Percentiles rank a stretch among this genome's conserved stretches.
Evolutionary conservation across 2,329 filamentous ascomycete species (phyloP).

Genomic region (Trichoderma arundinaceum): DNA sequence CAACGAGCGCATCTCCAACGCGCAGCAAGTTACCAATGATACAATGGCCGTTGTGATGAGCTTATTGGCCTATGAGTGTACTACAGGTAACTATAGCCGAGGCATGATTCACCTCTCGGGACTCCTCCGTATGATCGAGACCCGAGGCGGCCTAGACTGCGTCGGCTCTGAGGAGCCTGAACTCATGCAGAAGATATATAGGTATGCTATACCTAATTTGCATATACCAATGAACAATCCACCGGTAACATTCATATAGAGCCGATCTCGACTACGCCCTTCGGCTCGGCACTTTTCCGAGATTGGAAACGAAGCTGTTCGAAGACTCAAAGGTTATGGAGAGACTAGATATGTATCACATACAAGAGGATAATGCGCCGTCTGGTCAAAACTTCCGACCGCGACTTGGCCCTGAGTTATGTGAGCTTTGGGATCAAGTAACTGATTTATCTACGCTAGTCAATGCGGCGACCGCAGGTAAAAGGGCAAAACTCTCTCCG

Average conservation of each 20-base stretch:
- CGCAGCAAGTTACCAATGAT: background rate
- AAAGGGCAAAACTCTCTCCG: background rate
- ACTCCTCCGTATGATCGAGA: slow-evolving; percentile 11
- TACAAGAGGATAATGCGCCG: background rate
- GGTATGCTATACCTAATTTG: background rate
- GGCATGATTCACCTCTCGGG: slow-evolving; percentile 9
- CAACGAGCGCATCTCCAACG: background rate
- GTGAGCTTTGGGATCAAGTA: background rate
- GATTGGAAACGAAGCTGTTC: background rate
- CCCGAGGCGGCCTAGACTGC: background rate
- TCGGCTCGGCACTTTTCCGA: background rate
- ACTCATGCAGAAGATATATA: slow-evolving; percentile 4
- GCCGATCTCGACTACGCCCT: slow-evolving; percentile 8
- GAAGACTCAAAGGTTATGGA: background rate
- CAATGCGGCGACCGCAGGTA: background rate
- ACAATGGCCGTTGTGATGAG: slow-evolving; percentile 11
- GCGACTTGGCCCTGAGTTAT: background rate
- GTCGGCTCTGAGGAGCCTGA: background rate
- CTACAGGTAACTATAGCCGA: background rate
- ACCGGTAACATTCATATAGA: background rate
- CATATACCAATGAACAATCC: background rate
- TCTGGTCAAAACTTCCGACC: background rate
- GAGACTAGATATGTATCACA: background rate
- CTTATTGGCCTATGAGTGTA: background rate
- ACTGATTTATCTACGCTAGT: background rate